phyloP scores from a whole-genome alignment of 306 rosid species.

The Medicago arabica region DNA sequence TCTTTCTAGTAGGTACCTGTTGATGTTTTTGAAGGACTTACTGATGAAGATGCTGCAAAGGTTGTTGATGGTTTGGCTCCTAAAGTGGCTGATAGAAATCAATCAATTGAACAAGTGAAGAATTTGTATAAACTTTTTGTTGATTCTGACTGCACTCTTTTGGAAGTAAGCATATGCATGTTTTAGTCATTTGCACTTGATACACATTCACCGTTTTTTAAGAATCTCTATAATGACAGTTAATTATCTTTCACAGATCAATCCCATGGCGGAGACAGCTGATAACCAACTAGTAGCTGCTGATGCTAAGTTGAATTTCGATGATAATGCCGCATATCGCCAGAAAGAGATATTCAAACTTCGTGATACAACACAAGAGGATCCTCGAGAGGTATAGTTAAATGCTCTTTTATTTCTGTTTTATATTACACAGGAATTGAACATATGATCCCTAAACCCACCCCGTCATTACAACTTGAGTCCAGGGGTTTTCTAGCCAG shows the following conservation, averaged over 20 bases:
- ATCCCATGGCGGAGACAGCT: constrained; percentile 95
- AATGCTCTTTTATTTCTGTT: constrained; percentile 8
- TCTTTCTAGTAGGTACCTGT: constrained; percentile 75
- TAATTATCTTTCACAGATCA: constrained; percentile 66
- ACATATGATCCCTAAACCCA: not conserved
- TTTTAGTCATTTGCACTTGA: constrained; percentile 33
- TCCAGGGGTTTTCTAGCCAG: not conserved
- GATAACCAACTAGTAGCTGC: constrained; percentile 97
- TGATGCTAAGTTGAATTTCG: constrained; percentile 98
- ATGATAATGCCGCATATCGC: constrained; percentile 95
- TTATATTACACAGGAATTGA: constrained; percentile 13
- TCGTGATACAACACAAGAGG: constrained; percentile 97
- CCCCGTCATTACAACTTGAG: constrained; percentile 15
- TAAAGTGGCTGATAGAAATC: constrained; percentile 70
- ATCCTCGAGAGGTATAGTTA: constrained; percentile 90
- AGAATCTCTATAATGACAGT: constrained; percentile 23
- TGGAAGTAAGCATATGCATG: constrained; percentile 76
- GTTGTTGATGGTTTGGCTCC: constrained; percentile 98
- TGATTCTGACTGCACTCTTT: constrained; percentile 85
- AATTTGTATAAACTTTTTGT: constrained; percentile 85
- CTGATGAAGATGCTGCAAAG: constrained; percentile 92
- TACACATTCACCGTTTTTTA: not conserved
- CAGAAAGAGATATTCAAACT: constrained; percentile 85
- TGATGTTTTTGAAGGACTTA: constrained; percentile 92
- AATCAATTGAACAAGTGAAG: constrained; percentile 97